Percentiles rank a stretch among this genome's conserved stretches.
Conservation (phyloP, 1,139 yeast genomes). For the Pichia sp. region DNA sequence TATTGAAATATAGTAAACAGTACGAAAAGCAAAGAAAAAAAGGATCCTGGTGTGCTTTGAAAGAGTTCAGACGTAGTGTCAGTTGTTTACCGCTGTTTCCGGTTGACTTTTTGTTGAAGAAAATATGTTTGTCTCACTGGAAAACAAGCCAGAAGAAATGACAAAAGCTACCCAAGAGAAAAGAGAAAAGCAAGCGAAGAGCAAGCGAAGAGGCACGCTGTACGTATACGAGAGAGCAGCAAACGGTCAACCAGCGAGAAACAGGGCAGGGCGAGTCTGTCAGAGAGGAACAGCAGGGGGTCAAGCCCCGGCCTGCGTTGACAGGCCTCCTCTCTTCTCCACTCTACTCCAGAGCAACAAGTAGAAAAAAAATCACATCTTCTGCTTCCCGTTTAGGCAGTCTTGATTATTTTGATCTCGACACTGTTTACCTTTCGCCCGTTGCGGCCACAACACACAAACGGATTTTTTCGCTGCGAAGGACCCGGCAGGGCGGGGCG, state of each 20-base stretch:
- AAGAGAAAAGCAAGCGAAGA: not conserved
- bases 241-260: not conserved
- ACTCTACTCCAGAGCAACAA: not conserved
- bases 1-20: not conserved
- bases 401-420: not conserved
- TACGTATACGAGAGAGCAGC: not conserved
- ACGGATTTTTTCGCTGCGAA: not conserved
- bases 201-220: not conserved
- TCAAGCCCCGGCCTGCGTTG: not conserved
- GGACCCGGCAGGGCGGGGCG: not conserved
- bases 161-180: not conserved
- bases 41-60: no score
- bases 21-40: no score
- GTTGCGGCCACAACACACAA: not conserved
- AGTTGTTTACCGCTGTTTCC: not conserved
- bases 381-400: not conserved
- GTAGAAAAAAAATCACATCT: not conserved
- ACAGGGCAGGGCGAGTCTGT: not conserved
- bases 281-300: not conserved
- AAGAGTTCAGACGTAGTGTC: no score
- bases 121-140: no score
- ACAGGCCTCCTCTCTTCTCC: not conserved
- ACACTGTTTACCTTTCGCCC: not conserved
- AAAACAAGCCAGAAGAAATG: not conserved
- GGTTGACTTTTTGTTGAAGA: not conserved